These are phyloP conservation scores for Gentiana dahurica DNA, from an alignment of 257 asterid genomes.

Conservation along the genomic window DNA sequence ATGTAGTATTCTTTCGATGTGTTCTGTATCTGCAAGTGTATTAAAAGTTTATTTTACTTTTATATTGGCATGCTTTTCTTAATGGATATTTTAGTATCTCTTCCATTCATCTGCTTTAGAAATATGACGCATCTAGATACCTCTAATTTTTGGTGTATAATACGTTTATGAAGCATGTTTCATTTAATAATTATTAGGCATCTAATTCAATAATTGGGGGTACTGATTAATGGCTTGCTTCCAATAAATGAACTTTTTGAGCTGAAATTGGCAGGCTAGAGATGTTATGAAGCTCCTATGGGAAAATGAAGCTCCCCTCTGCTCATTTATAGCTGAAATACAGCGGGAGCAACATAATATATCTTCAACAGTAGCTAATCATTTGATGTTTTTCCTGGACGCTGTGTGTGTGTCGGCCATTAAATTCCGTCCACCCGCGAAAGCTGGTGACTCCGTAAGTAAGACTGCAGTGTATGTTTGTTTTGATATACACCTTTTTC, in stretches of 20 bases:
- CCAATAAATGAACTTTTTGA: constrained; percentile 9
- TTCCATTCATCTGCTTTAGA: too few relatives aligned
- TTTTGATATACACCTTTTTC: constrained; percentile 1
- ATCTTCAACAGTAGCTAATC: constrained; percentile 29
- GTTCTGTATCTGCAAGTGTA: too few relatives aligned
- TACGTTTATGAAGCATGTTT: too few relatives aligned
- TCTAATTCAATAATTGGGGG: too few relatives aligned
- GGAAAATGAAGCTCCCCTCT: constrained; percentile 76
- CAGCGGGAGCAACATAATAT: constrained; percentile 34
- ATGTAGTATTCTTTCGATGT: too few relatives aligned
- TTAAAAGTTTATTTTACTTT: too few relatives aligned
- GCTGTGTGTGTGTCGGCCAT: constrained; percentile 71
- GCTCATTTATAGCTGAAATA: constrained; percentile 64
- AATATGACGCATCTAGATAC: too few relatives aligned
- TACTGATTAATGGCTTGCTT: background rate
- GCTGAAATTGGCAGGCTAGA: constrained; percentile 48
- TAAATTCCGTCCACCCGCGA: constrained; percentile 86
- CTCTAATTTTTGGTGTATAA: too few relatives aligned
- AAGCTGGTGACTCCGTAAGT: constrained; percentile 85
- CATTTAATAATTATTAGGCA: too few relatives aligned
- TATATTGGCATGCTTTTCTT: too few relatives aligned
- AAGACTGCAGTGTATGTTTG: background rate
- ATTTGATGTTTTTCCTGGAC: constrained; percentile 70
- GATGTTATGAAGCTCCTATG: constrained; percentile 56
- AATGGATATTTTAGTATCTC: too few relatives aligned